Evolutionary conservation across 306 rosid genomes (phyloP).

Genomic region (Rosa rugosa): DNA sequence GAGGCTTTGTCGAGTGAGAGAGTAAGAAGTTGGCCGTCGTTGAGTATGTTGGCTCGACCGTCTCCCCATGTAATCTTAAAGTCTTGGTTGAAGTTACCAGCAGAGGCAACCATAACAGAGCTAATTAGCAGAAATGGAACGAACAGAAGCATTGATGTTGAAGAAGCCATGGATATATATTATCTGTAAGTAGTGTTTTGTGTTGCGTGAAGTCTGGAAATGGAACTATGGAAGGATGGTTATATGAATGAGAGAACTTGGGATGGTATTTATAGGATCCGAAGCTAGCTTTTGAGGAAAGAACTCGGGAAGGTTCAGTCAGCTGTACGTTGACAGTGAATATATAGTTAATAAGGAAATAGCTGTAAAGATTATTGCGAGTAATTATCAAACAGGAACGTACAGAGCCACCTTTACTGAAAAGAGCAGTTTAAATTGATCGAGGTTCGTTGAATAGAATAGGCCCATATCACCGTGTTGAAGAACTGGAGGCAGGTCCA

Average conservation of each 20-base stretch:
- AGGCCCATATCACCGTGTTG: neutral
- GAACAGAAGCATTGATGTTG: neutral
- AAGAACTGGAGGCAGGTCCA: neutral
- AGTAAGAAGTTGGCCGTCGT: conserved; percentile 41
- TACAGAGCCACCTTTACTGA: neutral
- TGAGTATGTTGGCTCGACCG: conserved; percentile 38
- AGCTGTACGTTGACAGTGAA: conserved; percentile 14
- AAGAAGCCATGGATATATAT: conserved; percentile 13
- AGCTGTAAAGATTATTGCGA: neutral
- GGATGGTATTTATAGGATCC: neutral
- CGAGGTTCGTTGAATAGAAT: neutral
- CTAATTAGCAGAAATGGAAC: neutral
- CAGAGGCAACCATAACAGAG: neutral
- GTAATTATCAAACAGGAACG: neutral
- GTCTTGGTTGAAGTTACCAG: conserved; percentile 27
- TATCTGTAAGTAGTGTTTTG: neutral
- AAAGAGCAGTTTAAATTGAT: no score
- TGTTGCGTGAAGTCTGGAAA: neutral
- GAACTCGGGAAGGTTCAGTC: neutral
- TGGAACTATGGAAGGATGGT: neutral
- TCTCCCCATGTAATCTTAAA: conserved; percentile 47
- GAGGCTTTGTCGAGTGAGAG: conserved; percentile 46
- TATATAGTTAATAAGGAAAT: neutral
- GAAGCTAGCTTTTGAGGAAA: neutral
- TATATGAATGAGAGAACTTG: neutral